Percentiles rank a stretch among this genome's conserved stretches.
Evolutionary conservation across 805 yeast species (phyloP).

Genomic region (Monosporozyma servazzii): DNA sequence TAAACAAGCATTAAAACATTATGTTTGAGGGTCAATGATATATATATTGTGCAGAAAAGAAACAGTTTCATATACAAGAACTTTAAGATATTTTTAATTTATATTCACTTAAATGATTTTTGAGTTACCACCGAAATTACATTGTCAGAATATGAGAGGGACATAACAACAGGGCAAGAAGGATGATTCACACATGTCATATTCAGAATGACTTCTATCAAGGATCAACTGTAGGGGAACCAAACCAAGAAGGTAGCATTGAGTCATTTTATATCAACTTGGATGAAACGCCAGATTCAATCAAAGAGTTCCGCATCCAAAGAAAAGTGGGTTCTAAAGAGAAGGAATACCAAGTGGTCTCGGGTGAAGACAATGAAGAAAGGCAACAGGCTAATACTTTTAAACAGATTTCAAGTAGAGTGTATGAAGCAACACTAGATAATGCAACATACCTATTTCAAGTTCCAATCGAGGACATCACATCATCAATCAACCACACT

Average conservation of each 20-base stretch:
- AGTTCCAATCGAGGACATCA: not conserved
- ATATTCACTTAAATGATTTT: not conserved
- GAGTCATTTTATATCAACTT: conserved; percentile 37
- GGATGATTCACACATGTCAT: conserved; percentile 11
- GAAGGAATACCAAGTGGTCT: not conserved
- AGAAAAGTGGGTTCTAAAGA: conserved; percentile 13
- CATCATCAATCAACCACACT: not conserved
- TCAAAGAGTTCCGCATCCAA: conserved; percentile 25
- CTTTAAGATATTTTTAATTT: not conserved
- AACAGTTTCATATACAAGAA: not conserved
- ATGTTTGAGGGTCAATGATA: not conserved
- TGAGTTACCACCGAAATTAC: not conserved
- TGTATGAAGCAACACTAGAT: conserved; percentile 11
- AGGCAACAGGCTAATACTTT: conserved; percentile 6
- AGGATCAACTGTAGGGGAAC: conserved; percentile 34
- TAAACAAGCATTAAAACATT: not conserved
- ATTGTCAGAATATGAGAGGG: not conserved
- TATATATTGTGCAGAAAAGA: not conserved
- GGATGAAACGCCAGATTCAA: conserved; percentile 18
- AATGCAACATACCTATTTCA: conserved; percentile 10
- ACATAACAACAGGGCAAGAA: not conserved
- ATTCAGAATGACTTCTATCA: conserved; percentile 37
- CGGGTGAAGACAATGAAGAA: conserved; percentile 5
- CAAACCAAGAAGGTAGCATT: conserved; percentile 18
- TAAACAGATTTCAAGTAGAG: conserved; percentile 2